Conservation (phyloP, 2,329 filamentous ascomycete species). For the Pyricularia grisea region DNA sequence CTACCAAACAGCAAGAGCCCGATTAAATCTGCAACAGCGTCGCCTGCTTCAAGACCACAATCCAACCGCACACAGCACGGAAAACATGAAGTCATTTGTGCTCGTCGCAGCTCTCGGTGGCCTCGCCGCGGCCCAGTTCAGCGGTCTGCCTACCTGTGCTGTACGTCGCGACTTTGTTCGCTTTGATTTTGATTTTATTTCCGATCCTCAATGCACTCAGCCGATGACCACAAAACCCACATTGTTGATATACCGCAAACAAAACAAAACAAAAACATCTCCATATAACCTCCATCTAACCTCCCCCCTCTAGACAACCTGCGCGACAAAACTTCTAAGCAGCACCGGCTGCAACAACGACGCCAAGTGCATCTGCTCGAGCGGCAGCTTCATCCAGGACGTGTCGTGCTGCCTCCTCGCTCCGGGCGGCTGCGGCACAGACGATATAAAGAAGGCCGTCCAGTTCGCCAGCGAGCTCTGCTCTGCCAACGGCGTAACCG, state of each 20-base stretch:
- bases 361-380: slow-evolving; percentile 30
- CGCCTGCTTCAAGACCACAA: not conserved
- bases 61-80: not conserved
- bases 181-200: not conserved
- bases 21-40: not conserved
- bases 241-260: not conserved
- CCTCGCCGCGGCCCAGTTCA: slow-evolving; percentile 37
- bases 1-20: not conserved
- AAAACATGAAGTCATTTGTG: slow-evolving; percentile 33
- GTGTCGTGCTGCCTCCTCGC: slow-evolving; percentile 26
- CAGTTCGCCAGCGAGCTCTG: slow-evolving; percentile 22
- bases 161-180: slow-evolving; percentile 30
- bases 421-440: slow-evolving; percentile 16
- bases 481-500: slow-evolving; percentile 19
- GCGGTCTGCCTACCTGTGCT: slow-evolving; percentile 40
- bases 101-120: slow-evolving; percentile 39
- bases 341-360: slow-evolving; percentile 25
- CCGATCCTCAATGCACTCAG: not conserved
- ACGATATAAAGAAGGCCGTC: slow-evolving; percentile 20
- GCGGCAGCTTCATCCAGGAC: slow-evolving; percentile 27
- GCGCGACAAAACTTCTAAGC: slow-evolving; percentile 17
- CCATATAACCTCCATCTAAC: slow-evolving; percentile 6
- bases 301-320: slow-evolving; percentile 15
- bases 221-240: not conserved
- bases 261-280: not conserved